Base-by-base conservation (phyloP, 179 eudicot genomes). In the Silene coronaria region DNA sequence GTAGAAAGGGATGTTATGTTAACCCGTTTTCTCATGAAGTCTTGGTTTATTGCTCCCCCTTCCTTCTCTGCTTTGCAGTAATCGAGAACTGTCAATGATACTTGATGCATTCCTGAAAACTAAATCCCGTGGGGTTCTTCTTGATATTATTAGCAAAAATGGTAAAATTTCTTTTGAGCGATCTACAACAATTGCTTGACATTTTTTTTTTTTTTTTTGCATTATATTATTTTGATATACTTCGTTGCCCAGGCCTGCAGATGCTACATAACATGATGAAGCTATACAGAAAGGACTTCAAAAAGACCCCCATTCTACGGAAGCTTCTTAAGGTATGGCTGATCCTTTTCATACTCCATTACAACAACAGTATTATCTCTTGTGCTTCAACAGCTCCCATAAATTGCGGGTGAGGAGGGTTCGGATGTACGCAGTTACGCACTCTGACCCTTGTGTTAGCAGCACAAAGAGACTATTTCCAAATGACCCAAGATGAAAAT, bases 201-300 rank as follows among this genome's bases (percentile, higher is more conserved):
- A 45, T 63, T 67, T 57, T 71, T 66, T 55, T 71, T 19, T 63
- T 67, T 57, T 71, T 66, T 55, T 71, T 19, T 61, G 66, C 24
- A 16, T 61, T 73, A 34, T 23, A 46, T 34, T 26, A 61, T 27
- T 76, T 55, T 79, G 64, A 69, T 75, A 38, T 78, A 60, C 63
- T 66, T 82, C 27, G 22, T 42, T 81, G 80, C 57, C 19, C 78
- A 95, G 99, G 99, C 79, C 83, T 91, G 87, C 97, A 95, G 82
- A 92, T 95, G 99, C 81, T 95, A 55, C 99, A 95, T 85, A 91
- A 88, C 78, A 91, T 95, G 86, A 76, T 95, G 92, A 95, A 95
- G 87, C 87, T 85, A 70, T 90, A 81, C 60, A 88, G 97, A 79
- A 81, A 79, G 77, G 90, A 89, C 78, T 93, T 88, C 75, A 87